phyloP scores from a whole-genome alignment of 192 early-diverging fungal genomes.

The Coemansia sp. region DNA sequence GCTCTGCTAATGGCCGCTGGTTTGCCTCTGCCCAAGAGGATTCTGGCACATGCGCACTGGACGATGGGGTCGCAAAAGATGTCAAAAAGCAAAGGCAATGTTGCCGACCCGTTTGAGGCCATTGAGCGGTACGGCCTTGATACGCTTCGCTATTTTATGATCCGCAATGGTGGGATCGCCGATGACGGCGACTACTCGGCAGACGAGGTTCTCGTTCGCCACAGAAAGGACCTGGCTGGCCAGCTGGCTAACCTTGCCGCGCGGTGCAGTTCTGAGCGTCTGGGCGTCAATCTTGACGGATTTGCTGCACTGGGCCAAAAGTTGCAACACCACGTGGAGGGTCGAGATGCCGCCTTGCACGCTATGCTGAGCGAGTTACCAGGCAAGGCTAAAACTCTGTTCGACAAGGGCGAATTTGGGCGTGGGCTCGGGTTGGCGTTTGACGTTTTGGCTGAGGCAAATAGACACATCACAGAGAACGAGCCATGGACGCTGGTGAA shows the following conservation, averaged over 20 bases:
- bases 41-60: slow-evolving; percentile 96
- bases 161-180: slow-evolving; percentile 86
- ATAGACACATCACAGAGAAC: slow-evolving; percentile 66
- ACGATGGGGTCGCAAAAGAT: slow-evolving; percentile 87
- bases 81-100: slow-evolving; percentile 94
- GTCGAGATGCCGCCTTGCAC: slow-evolving; percentile 11
- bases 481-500: slow-evolving; percentile 85
- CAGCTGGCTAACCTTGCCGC: slow-evolving; percentile 84
- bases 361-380: slow-evolving; percentile 13
- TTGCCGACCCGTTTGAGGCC: slow-evolving; percentile 78
- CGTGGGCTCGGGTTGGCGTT: slow-evolving; percentile 63
- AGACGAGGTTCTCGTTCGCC: slow-evolving; percentile 63
- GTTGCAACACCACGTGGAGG: not conserved
- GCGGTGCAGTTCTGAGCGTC: slow-evolving; percentile 59
- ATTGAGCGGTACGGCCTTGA: slow-evolving; percentile 81
- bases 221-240: slow-evolving; percentile 76
- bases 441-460: slow-evolving; percentile 66
- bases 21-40: slow-evolving; percentile 72
- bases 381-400: slow-evolving; percentile 31
- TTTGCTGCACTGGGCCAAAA: slow-evolving; percentile 25
- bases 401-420: slow-evolving; percentile 63
- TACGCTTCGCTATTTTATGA: slow-evolving; percentile 84
- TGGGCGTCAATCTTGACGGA: slow-evolving; percentile 22
- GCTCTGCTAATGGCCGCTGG: slow-evolving; percentile 90
- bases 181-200: slow-evolving; percentile 84